Evolutionary conservation across 306 rosid genomes (phyloP).

Genomic region (Prunus mira): DNA sequence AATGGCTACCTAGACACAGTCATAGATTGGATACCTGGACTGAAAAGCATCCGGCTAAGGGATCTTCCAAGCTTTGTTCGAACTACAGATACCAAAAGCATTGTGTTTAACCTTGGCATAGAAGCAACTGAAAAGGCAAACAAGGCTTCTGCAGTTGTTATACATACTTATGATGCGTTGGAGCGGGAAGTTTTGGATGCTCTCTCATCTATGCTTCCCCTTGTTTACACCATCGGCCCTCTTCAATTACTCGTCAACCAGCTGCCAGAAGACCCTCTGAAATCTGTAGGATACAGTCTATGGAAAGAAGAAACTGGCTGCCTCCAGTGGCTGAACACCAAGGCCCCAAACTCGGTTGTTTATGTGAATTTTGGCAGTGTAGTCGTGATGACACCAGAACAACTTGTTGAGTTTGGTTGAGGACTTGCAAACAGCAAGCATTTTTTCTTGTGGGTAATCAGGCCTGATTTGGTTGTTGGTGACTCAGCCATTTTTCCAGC

Average conservation of each 20-base stretch:
- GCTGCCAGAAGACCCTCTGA: not conserved
- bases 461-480: no score
- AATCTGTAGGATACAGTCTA: not conserved
- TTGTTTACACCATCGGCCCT: not conserved
- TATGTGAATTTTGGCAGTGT: not conserved
- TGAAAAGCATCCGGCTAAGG: not conserved
- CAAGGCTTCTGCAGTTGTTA: not conserved
- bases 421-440: no score
- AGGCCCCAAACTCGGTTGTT: not conserved
- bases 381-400: no score
- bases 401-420: no score
- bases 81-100: not conserved
- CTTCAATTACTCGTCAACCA: not conserved
- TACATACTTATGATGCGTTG: not conserved
- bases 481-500: no score
- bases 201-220: not conserved
- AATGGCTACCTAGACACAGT: not conserved
- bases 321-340: not conserved
- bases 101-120: not conserved
- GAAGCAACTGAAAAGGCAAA: not conserved
- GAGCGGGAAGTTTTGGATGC: not conserved
- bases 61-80: not conserved
- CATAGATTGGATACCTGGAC: constrained; percentile 3
- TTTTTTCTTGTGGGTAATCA: no score
- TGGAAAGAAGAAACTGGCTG: not conserved